Evolutionary conservation across 202 grass and related monocot genomes (phyloP).

Genomic region (Thinopyrum obtusiflorum): DNA sequence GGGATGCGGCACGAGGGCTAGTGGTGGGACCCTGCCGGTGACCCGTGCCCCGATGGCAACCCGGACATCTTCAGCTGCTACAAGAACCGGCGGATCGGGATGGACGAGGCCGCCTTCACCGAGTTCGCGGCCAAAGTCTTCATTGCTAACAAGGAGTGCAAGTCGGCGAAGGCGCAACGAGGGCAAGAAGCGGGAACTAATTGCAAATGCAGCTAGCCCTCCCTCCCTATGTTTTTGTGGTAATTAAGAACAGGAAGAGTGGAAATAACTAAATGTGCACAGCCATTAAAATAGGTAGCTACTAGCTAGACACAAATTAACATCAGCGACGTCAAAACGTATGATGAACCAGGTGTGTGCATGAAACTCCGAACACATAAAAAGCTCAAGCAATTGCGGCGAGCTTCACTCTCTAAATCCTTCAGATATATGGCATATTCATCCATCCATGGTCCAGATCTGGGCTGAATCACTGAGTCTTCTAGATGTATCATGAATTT

Average conservation of each 20-base stretch:
- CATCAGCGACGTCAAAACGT: too few species aligned
- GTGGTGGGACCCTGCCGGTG: slow-evolving; percentile 51
- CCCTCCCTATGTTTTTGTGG: background rate
- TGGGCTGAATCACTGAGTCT: too few species aligned
- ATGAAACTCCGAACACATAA: too few species aligned
- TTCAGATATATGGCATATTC: too few species aligned
- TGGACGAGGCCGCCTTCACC: slow-evolving; percentile 52
- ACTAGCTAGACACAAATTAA: too few species aligned
- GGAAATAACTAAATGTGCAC: too few species aligned
- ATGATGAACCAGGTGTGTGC: background rate
- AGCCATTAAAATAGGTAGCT: rapidly evolving
- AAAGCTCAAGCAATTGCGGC: too few species aligned
- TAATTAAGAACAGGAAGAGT: background rate
- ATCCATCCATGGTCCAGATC: too few species aligned
- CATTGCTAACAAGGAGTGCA: slow-evolving; percentile 36
- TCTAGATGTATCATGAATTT: too few species aligned
- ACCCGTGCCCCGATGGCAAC: slow-evolving; percentile 14
- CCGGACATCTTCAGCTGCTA: slow-evolving; percentile 28
- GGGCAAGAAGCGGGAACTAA: background rate
- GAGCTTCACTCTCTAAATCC: too few species aligned
- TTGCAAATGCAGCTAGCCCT: slow-evolving; percentile 15
- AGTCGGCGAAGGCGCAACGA: background rate
- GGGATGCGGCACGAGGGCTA: slow-evolving; percentile 70
- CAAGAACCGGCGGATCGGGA: slow-evolving; percentile 51
- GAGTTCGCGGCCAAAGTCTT: slow-evolving; percentile 52